Conservation (phyloP, 305 asterid species). For the Fraxinus dipetala region DNA sequence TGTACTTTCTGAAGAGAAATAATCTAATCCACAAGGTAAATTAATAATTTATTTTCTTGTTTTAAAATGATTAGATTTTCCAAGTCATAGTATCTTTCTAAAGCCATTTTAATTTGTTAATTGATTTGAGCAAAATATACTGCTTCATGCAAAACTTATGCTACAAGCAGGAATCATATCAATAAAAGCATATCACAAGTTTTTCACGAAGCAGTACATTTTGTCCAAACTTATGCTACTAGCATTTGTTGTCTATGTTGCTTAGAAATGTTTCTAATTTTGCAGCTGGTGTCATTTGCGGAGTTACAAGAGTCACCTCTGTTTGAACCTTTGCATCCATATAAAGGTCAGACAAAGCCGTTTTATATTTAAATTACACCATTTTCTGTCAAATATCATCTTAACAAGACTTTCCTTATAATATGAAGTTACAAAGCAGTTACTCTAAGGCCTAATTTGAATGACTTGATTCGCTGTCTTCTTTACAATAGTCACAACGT, state of each 20-base stretch:
- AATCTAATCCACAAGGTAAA: conserved; percentile 75
- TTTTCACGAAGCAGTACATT: neutral
- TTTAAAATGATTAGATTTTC: neutral
- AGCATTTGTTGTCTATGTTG: neutral
- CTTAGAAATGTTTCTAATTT: conserved; percentile 6
- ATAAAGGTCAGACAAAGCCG: conserved; percentile 38
- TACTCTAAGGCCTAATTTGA: neutral
- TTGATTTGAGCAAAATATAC: neutral
- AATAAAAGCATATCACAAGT: neutral
- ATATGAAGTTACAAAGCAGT: neutral
- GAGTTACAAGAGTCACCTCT: conserved; percentile 74
- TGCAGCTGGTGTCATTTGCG: conserved; percentile 80
- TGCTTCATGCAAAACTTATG: neutral
- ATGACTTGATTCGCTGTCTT: neutral
- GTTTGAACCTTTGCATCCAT: conserved; percentile 65
- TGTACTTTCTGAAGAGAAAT: conserved; percentile 59
- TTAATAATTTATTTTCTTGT: neutral
- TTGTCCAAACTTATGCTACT: neutral
- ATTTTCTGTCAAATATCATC: neutral
- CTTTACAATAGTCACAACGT: neutral
- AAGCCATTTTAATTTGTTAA: neutral
- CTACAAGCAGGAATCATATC: neutral
- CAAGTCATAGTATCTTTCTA: neutral
- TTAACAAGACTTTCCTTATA: neutral
- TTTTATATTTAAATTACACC: neutral